phyloP scores from a whole-genome alignment of 2,329 filamentous ascomycete species.

The Scedosporium apiospermum region DNA sequence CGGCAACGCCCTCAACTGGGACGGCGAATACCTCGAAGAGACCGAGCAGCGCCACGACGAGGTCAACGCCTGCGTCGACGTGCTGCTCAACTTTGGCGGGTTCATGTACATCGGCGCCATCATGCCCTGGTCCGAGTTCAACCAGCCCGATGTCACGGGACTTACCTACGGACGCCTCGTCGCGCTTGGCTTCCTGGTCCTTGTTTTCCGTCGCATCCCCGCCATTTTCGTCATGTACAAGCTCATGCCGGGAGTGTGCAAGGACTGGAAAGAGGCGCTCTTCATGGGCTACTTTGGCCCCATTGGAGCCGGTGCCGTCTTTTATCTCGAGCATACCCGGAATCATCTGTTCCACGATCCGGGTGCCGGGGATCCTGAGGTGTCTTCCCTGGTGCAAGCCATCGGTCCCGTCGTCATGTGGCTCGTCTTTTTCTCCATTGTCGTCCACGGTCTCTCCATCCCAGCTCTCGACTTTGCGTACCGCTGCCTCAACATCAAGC shows the following conservation, averaged over 20 bases:
- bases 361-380: constrained; percentile 23
- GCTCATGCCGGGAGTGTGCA: constrained; percentile 41
- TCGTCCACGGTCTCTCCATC: constrained; percentile 38
- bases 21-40: constrained; percentile 48
- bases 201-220: constrained; percentile 47
- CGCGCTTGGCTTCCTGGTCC: constrained; percentile 39
- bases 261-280: constrained; percentile 46
- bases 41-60: constrained; percentile 47
- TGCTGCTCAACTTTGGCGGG: constrained; percentile 49
- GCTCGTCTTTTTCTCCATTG: constrained; percentile 30
- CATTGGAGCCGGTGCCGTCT: constrained; percentile 67
- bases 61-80: constrained; percentile 48
- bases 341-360: constrained; percentile 29
- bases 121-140: constrained; percentile 46
- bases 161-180: constrained; percentile 41
- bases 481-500: constrained; percentile 25
- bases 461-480: constrained; percentile 31
- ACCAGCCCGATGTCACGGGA: constrained; percentile 39
- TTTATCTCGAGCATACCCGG: constrained; percentile 50
- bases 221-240: constrained; percentile 44
- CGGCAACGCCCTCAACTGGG: constrained; percentile 52
- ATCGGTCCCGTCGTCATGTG: constrained; percentile 31
- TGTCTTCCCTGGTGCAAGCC: constrained; percentile 24
- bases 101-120: constrained; percentile 50
- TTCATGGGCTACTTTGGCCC: constrained; percentile 65